These are phyloP conservation scores for Mallotus japonicus DNA, from an alignment of 441 rosid species.

Conservation along the genomic window DNA sequence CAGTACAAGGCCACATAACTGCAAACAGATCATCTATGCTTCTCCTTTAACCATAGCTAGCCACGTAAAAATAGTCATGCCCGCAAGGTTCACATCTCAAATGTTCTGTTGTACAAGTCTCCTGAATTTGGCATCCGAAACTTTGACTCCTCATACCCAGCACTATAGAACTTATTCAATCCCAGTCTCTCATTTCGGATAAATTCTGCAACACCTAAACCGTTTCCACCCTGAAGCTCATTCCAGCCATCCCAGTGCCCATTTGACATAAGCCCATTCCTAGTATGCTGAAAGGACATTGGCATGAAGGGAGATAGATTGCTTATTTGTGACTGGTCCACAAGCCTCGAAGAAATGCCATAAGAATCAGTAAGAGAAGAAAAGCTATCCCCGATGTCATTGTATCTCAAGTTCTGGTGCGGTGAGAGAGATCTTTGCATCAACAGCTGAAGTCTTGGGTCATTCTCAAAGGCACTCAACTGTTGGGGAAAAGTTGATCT, in stretches of 20 bases:
- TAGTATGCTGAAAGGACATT: slow-evolving; percentile 54
- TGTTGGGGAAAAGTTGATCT: slow-evolving; percentile 55
- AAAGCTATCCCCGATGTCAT: slow-evolving; percentile 48
- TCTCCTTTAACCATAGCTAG: slow-evolving; percentile 27
- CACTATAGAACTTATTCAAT: slow-evolving; percentile 44
- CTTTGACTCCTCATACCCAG: slow-evolving; percentile 76
- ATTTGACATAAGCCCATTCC: slow-evolving; percentile 61
- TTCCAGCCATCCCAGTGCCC: slow-evolving; percentile 86
- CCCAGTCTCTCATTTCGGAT: slow-evolving; percentile 80
- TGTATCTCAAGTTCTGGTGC: slow-evolving; percentile 57
- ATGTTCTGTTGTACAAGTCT: slow-evolving; percentile 70
- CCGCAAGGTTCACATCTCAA: slow-evolving; percentile 57
- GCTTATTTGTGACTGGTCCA: slow-evolving; percentile 62
- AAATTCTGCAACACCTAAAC: slow-evolving; percentile 59
- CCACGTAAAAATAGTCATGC: slow-evolving; percentile 21
- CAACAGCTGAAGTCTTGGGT: slow-evolving; percentile 61
- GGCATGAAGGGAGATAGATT: slow-evolving; percentile 50
- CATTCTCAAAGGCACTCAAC: slow-evolving; percentile 54
- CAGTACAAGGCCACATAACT: slow-evolving; percentile 16
- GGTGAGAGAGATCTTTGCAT: slow-evolving; percentile 65
- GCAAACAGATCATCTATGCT: slow-evolving; percentile 21
- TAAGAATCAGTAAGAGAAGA: slow-evolving; percentile 56
- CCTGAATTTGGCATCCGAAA: slow-evolving; percentile 69
- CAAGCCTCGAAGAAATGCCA: slow-evolving; percentile 60
- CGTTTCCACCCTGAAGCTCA: slow-evolving; percentile 62